A percentile compares a stretch with the other conserved stretches of the same genome.
Evolutionary conservation across 257 asterid species (phyloP).

Genomic region (Forsythia viridissima): DNA sequence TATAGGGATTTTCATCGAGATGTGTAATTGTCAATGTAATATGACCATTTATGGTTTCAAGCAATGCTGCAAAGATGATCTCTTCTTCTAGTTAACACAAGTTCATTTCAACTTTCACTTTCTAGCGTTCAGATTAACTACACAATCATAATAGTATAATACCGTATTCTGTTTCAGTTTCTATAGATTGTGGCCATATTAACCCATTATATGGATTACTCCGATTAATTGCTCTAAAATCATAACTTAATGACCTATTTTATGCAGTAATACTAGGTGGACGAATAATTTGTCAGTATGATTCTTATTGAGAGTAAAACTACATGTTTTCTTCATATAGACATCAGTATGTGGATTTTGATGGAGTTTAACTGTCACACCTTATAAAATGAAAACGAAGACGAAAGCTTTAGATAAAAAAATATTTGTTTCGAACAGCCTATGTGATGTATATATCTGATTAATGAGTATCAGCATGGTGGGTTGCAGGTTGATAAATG

Average conservation of each 20-base stretch:
- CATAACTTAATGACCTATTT: background rate
- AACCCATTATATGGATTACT: too few species aligned
- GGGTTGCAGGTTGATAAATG: slow-evolving; percentile 30
- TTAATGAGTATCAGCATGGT: background rate
- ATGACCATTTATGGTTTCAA: background rate
- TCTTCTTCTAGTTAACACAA: background rate
- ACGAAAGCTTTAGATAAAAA: slow-evolving; percentile 23
- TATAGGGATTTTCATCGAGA: background rate
- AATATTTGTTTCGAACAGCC: background rate
- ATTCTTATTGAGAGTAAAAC: background rate
- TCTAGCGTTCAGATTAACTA: background rate
- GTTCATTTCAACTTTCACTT: background rate
- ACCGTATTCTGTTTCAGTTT: background rate
- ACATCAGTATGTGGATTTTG: background rate
- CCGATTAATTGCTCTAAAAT: background rate
- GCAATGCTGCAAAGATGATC: background rate
- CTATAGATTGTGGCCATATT: background rate
- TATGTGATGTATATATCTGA: background rate
- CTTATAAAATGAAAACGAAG: slow-evolving; percentile 36
- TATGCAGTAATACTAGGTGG: too few species aligned
- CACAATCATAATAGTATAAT: background rate
- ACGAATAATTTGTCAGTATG: too few species aligned
- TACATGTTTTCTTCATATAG: background rate
- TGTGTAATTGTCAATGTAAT: slow-evolving; percentile 1
- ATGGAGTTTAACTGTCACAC: slow-evolving; percentile 9